Base-by-base conservation (phyloP, 1,284 basidiomycete genomes). In the Earliella scabrosa region DNA sequence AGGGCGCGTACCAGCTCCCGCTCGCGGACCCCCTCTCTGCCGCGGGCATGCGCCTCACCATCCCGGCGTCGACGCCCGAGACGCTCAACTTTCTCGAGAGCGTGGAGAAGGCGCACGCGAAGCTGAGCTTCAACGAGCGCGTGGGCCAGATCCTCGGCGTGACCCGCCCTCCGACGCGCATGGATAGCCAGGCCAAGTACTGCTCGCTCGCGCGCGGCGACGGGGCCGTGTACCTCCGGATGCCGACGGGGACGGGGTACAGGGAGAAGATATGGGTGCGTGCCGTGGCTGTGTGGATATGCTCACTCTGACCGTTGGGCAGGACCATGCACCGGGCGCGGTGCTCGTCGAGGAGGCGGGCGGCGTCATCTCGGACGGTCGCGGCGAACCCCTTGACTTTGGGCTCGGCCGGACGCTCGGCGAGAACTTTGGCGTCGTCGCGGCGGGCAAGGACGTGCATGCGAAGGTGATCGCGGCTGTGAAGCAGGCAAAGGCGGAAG, bases 111-210 rank as follows among this genome's bases (percentile, higher is more conserved):
- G 91, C 88, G 1, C 97, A 99, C 71, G 91, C 94, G 2, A 92
- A 95, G 23, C 92, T 97, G 61, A 82, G 82, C 18, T 90, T 94
- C 67, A 95, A 92, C 69, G 84, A 85, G 39, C 81, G 81, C 10
- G 90, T 97, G 41, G 87, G 92, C 0, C 71, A 82, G 49, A 67
- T 90, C 3, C 79, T 98, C 26, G 82, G 82, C 14, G 84, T 97
- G 56, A 85, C 84, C 10, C 77, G 81, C 29, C 69, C 80, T n/a
- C 83, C 92, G 39, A 79, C 90, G n/a, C 82, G 94, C 26, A 98
- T 99, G 95, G 97, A 99, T 73, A 95, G 92, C 71, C 97, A 98
- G 74, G 95, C 95, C 8, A 99, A 99, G 76, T 99, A 99, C 68
- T 88, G 90, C 29, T 89, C 88, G 66, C 84, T 98, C 16, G 87